Evolutionary conservation across 2,329 filamentous ascomycete species (phyloP).

Genomic region (Trichophyton simii): DNA sequence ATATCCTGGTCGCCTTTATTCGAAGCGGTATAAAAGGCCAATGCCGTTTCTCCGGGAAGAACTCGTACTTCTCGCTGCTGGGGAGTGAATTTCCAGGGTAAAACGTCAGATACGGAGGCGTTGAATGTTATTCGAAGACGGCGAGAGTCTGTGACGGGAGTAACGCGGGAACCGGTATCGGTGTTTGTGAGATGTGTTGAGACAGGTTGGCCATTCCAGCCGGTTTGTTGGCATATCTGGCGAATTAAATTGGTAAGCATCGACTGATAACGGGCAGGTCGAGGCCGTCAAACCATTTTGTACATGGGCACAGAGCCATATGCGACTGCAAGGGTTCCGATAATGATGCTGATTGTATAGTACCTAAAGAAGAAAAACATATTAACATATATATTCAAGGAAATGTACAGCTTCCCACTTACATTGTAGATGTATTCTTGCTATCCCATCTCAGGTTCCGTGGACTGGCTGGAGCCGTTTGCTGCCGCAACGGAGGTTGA

Average conservation of each 20-base stretch:
- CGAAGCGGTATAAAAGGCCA: constrained; percentile 95
- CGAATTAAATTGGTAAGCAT: not conserved
- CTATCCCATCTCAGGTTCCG: constrained; percentile 24
- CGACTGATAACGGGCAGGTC: not conserved
- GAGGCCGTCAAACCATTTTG: constrained; percentile 43
- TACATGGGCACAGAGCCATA: constrained; percentile 56
- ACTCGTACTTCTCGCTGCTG: constrained; percentile 96
- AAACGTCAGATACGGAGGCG: constrained; percentile 82
- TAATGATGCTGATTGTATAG: constrained; percentile 50
- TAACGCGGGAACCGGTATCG: constrained; percentile 63
- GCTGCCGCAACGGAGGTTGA: constrained; percentile 6
- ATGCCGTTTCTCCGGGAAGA: constrained; percentile 84
- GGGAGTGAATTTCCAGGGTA: constrained; percentile 94
- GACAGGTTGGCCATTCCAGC: constrained; percentile 87
- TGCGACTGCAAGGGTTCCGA: constrained; percentile 50
- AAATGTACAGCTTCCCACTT: constrained; percentile 13
- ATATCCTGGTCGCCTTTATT: constrained; percentile 86
- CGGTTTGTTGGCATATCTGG: constrained; percentile 41
- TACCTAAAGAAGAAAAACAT: constrained; percentile 35
- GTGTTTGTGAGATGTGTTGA: constrained; percentile 57
- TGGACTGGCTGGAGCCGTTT: not conserved
- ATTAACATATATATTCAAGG: not conserved
- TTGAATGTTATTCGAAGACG: constrained; percentile 94
- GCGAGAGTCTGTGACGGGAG: constrained; percentile 66
- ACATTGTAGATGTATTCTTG: constrained; percentile 47